A percentile compares a stretch with the other conserved stretches of the same genome.
Conservation (phyloP, 768 basidiomycete genomes). For the Russula foetens region DNA sequence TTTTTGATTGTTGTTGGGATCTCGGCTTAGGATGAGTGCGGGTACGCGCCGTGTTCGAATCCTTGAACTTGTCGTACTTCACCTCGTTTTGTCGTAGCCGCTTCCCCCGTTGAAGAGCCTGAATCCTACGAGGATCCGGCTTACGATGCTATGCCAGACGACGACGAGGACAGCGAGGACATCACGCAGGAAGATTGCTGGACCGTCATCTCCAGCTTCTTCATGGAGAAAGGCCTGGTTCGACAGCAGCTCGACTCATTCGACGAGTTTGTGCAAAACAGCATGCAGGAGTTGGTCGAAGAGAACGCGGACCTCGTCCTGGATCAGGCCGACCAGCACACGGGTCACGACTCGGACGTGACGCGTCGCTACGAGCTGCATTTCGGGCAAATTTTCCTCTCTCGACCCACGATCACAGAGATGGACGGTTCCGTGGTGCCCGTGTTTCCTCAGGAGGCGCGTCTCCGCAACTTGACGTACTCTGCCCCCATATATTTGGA, state of each 20-base stretch:
- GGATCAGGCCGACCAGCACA: constrained; percentile 94
- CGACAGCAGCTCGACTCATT: constrained; percentile 97
- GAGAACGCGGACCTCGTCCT: constrained; percentile 93
- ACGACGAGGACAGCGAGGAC: constrained; percentile 56
- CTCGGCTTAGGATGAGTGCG: constrained; percentile 17
- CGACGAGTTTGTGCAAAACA: constrained; percentile 98
- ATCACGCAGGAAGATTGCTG: constrained; percentile 92
- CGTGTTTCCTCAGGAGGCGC: constrained; percentile 94
- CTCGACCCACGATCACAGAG: constrained; percentile 90
- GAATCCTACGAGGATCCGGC: constrained; percentile 47
- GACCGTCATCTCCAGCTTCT: constrained; percentile 94
- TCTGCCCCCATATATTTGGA: constrained; percentile 94
- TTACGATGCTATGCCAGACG: constrained; percentile 44
- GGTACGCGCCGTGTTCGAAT: constrained; percentile 18
- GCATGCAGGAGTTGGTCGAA: constrained; percentile 98
- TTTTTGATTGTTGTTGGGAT: constrained; percentile 19
- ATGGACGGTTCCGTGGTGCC: constrained; percentile 90
- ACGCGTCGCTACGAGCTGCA: constrained; percentile 94
- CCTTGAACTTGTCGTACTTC: constrained; percentile 3
- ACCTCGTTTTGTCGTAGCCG: constrained; percentile 16
- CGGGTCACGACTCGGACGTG: constrained; percentile 71
- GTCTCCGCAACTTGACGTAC: constrained; percentile 91
- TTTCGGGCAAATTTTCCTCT: constrained; percentile 96
- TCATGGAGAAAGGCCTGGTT: constrained; percentile 95
- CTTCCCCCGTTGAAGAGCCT: constrained; percentile 14